phyloP scores from a whole-genome alignment of 179 eudicot species.

The Silene vulgaris region DNA sequence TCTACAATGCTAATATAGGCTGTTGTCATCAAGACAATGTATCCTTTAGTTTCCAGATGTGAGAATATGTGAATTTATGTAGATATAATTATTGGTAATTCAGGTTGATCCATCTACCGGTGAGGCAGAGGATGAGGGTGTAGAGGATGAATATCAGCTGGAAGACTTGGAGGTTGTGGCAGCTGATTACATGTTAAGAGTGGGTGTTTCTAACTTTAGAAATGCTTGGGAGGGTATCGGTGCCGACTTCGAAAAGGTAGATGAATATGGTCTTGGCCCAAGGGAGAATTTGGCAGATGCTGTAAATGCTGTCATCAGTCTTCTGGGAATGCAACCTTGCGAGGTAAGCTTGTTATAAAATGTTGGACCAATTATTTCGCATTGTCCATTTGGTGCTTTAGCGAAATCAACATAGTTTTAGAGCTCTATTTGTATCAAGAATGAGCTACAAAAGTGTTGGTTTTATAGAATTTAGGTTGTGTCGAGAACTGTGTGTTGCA shows the following conservation, averaged over 20 bases:
- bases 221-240: slow-evolving; percentile 97
- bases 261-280: slow-evolving; percentile 95
- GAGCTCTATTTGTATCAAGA: slow-evolving; percentile 7
- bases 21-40: neutral
- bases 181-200: slow-evolving; percentile 83
- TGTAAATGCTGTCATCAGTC: slow-evolving; percentile 66
- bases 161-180: slow-evolving; percentile 88
- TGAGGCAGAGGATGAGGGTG: slow-evolving; percentile 92
- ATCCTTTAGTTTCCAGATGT: neutral
- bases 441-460: neutral
- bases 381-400: neutral
- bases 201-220: slow-evolving; percentile 82
- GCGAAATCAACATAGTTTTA: neutral
- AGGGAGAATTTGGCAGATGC: slow-evolving; percentile 90
- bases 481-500: neutral
- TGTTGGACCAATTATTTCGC: neutral
- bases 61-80: neutral
- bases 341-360: slow-evolving; percentile 54
- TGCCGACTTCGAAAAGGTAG: slow-evolving; percentile 68
- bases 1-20: neutral
- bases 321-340: slow-evolving; percentile 98
- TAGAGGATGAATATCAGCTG: slow-evolving; percentile 93
- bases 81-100: slow-evolving; percentile 3
- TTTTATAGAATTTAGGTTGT: neutral
- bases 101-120: slow-evolving; percentile 97